Evolutionary conservation across 768 basidiomycete genomes (phyloP).

Genomic region (Lactarius tabidus): DNA sequence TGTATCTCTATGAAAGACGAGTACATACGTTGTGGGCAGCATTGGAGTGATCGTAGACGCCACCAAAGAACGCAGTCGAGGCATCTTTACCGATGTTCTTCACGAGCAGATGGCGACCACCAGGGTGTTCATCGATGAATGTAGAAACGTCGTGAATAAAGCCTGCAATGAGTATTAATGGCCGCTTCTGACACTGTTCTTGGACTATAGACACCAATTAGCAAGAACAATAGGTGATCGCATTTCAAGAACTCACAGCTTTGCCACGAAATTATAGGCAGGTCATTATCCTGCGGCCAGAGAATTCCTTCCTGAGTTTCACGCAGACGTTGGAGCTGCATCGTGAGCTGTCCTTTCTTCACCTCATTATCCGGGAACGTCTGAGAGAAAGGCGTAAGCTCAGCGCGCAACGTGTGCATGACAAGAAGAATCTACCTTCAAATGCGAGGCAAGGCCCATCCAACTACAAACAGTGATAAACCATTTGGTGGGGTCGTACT

Average conservation of each 20-base stretch:
- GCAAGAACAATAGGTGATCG: not conserved
- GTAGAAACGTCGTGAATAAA: slow-evolving; percentile 87
- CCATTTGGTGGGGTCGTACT: slow-evolving; percentile 93
- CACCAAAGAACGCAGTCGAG: slow-evolving; percentile 92
- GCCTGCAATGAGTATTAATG: slow-evolving; percentile 81
- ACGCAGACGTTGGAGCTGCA: slow-evolving; percentile 86
- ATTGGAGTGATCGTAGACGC: slow-evolving; percentile 85
- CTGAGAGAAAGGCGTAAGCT: slow-evolving; percentile 24
- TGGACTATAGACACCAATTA: slow-evolving; percentile 50
- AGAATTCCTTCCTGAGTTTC: slow-evolving; percentile 67
- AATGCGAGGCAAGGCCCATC: slow-evolving; percentile 56
- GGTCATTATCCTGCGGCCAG: slow-evolving; percentile 77
- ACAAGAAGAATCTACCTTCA: slow-evolving; percentile 39
- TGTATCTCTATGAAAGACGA: not conserved
- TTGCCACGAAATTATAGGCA: slow-evolving; percentile 85
- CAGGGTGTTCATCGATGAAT: slow-evolving; percentile 90
- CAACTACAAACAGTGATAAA: slow-evolving; percentile 64
- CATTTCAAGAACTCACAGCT: slow-evolving; percentile 51
- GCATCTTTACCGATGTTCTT: slow-evolving; percentile 89
- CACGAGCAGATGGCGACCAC: slow-evolving; percentile 78
- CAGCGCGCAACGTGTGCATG: not conserved
- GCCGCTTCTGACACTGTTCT: slow-evolving; percentile 72
- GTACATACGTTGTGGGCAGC: slow-evolving; percentile 74
- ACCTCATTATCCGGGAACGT: slow-evolving; percentile 68
- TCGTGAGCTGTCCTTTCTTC: slow-evolving; percentile 86